Evolutionary conservation across 2,329 filamentous ascomycete species (phyloP).

Genomic region (Colletotrichum echinochloae): DNA sequence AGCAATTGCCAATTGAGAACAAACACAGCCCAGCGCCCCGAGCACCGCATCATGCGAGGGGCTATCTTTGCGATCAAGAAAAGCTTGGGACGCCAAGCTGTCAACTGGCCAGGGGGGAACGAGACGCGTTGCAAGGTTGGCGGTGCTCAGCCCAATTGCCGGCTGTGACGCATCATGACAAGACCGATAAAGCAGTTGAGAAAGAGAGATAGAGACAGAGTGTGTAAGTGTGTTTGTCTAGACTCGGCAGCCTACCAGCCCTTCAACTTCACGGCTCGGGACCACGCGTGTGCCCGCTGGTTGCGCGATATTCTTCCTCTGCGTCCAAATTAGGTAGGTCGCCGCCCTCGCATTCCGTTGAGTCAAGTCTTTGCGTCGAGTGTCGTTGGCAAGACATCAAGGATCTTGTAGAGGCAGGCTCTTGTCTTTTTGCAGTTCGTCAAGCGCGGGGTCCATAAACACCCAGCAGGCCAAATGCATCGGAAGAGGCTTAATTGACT

Average conservation of each 20-base stretch:
- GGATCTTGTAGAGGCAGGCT: too few relatives aligned
- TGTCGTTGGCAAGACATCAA: too few relatives aligned
- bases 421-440: too few relatives aligned
- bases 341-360: neutral
- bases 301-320: neutral
- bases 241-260: too few relatives aligned
- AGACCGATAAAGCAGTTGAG: neutral
- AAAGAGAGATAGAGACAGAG: neutral
- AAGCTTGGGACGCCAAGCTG: constrained; percentile 5
- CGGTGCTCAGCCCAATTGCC: constrained; percentile 7
- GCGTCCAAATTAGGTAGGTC: neutral
- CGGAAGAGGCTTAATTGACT: neutral
- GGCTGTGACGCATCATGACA: constrained; percentile 18
- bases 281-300: neutral
- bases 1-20: too few relatives aligned
- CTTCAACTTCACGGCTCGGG: neutral
- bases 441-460: constrained; percentile 1
- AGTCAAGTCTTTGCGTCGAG: neutral
- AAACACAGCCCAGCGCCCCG: too few relatives aligned
- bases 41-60: too few relatives aligned
- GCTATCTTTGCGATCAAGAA: constrained; percentile 18
- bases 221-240: too few relatives aligned
- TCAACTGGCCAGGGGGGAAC: neutral
- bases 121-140: neutral
- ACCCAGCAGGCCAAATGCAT: constrained; percentile 5